Conservation (phyloP, 169 alveolate genomes). For the Cryptosporidium parvum region DNA sequence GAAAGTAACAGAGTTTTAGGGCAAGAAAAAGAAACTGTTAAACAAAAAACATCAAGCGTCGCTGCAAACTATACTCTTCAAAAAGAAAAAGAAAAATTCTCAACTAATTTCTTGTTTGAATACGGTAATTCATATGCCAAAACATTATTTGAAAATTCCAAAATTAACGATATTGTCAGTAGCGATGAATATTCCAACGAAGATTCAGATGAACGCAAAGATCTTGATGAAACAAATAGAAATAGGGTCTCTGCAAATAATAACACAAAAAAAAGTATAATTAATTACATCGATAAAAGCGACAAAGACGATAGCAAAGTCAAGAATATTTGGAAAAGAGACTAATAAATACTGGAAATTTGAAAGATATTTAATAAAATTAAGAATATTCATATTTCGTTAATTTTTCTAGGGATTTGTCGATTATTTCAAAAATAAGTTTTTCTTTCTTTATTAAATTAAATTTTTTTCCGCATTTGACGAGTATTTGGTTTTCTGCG, state of each 20-base stretch:
- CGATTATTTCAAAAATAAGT: not conserved
- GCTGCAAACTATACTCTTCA: conserved; percentile 13
- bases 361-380: not conserved
- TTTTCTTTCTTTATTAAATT: conserved; percentile 7
- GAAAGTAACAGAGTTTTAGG: conserved; percentile 47
- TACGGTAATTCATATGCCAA: conserved; percentile 67
- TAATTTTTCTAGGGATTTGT: not conserved
- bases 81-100: conserved; percentile 52
- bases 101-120: conserved; percentile 29
- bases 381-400: not conserved
- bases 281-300: conserved; percentile 4
- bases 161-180: conserved; percentile 28
- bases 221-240: not conserved
- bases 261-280: conserved; percentile 10
- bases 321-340: conserved; percentile 20
- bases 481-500: conserved; percentile 33
- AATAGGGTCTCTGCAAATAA: not conserved
- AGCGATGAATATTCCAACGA: conserved; percentile 7
- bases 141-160: conserved; percentile 50
- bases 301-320: not conserved
- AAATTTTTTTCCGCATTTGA: conserved; percentile 25
- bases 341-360: not conserved
- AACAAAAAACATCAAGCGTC: conserved; percentile 1
- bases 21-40: conserved; percentile 32
- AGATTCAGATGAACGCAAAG: not conserved